Base-by-base conservation (phyloP, 352 stramenopile genomes). In the Pythium dissimile region DNA sequence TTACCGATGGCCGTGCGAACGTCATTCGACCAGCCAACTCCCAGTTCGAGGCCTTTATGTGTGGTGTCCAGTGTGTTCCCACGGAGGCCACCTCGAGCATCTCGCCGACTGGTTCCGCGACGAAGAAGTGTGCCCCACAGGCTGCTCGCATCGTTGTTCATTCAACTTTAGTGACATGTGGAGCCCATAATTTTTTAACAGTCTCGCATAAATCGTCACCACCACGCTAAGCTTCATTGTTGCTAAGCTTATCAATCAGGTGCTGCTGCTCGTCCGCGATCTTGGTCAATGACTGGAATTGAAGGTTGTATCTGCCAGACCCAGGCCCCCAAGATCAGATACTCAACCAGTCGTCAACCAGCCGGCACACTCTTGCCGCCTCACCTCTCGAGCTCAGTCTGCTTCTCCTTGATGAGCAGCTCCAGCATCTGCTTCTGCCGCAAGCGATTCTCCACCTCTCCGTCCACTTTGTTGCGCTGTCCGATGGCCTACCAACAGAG, bases 41-140 rank as follows among this genome's bases (percentile, higher is more conserved):
- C 84, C 86, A 35, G 89, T 96, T 23, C 83, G 85, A 26, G 88
- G 89, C 42, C 55, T 97, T 5, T 97, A 94, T 50, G 88, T 96
- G 5, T 97, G 89, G 89, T 97, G 89, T 49, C 86, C 89, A 12
- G 88, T 93, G n/a, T 97, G 89, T 57, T 89, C 86, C 2, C 89
- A 97, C 54, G 88, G 86, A 16, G 89, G 89, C 13, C 89, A 97
- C 51, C 54, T 97, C 18, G 71, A 94, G 24, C 75, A 86, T 51
- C 65, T 88, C 41, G 53, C 68, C 13, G 73, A 86, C 23, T 88
- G 77, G 77, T 88, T 86, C 61, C 44, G 62, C 3, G 65, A 68
- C 18, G 67, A 81, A 52, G 63, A 74, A 45, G 57, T 71, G 20
- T 87, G 77, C 43, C 77, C 77, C 4, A 80, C 77, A 7, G 77